Percentiles rank a stretch among this genome's conserved stretches.
Evolutionary conservation across 129 eudicot genomes (phyloP).

Genomic region (Erigeron canadensis): DNA sequence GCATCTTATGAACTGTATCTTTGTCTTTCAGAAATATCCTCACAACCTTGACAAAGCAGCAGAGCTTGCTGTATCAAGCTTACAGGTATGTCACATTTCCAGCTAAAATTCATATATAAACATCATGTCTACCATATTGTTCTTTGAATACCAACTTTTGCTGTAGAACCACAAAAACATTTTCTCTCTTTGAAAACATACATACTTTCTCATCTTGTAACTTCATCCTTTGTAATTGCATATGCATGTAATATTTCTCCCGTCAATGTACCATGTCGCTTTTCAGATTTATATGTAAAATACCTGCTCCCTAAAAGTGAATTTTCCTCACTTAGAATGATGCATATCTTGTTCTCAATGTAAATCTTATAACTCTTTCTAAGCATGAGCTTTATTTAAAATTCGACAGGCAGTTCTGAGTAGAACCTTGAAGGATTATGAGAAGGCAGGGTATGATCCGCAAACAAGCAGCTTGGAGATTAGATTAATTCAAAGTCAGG

Average conservation of each 20-base stretch:
- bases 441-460: conserved; percentile 70
- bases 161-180: neutral
- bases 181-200: neutral
- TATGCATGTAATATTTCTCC: too few species aligned
- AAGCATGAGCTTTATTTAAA: conserved; percentile 4
- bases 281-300: neutral
- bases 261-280: too few species aligned
- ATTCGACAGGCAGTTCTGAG: conserved; percentile 65
- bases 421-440: conserved; percentile 74
- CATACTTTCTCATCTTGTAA: neutral
- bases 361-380: neutral
- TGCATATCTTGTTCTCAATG: too few species aligned
- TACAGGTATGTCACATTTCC: conserved; percentile 59
- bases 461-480: conserved; percentile 95
- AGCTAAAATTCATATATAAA: neutral
- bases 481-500: conserved; percentile 91
- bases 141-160: neutral
- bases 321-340: too few species aligned
- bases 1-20: conserved; percentile 6
- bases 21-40: conserved; percentile 74
- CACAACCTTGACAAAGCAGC: conserved; percentile 92
- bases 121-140: neutral
- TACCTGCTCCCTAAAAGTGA: neutral
- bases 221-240: neutral
- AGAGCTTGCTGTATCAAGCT: conserved; percentile 89